Evolutionary conservation across 2,329 filamentous ascomycete genomes (phyloP).

Genomic region (Diaporthe caulivora): DNA sequence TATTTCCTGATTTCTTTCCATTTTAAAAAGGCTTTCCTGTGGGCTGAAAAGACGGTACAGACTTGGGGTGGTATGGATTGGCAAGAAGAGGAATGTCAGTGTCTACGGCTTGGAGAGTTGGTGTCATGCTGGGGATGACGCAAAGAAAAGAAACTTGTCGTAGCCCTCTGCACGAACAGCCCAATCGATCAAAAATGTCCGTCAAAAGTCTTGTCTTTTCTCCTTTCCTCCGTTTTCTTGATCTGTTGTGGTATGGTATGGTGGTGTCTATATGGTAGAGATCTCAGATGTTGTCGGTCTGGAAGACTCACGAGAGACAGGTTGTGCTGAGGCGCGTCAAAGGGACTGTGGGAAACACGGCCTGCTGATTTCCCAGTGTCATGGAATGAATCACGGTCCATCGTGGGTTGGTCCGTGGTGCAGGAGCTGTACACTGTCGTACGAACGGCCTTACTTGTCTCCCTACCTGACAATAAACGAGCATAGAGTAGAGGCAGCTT

Average conservation of each 20-base stretch:
- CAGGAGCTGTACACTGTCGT: not conserved
- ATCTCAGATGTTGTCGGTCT: no score
- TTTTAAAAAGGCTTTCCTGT: not conserved
- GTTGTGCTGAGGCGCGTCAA: no score
- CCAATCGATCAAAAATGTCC: not conserved
- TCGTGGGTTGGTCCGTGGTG: not conserved
- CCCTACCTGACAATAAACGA: not conserved
- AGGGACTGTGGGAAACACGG: not conserved
- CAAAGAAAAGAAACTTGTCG: not conserved
- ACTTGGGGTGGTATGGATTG: not conserved
- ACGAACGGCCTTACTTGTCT: not conserved
- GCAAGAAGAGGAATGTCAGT: not conserved
- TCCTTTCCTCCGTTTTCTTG: no score
- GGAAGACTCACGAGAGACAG: not conserved
- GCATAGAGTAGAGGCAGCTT: not conserved
- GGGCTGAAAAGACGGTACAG: not conserved
- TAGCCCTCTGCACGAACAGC: not conserved
- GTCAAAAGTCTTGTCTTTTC: not conserved
- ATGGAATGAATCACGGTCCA: not conserved
- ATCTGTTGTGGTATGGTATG: not conserved
- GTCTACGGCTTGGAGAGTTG: not conserved
- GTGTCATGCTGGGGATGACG: not conserved
- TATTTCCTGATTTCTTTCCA: not conserved
- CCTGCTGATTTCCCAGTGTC: not conserved
- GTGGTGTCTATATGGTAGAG: no score